Percentiles rank a stretch among this genome's conserved stretches.
These are phyloP conservation scores for Bidens hawaiensis DNA, from an alignment of 140 eudicot species.

Conservation along the genomic window DNA sequence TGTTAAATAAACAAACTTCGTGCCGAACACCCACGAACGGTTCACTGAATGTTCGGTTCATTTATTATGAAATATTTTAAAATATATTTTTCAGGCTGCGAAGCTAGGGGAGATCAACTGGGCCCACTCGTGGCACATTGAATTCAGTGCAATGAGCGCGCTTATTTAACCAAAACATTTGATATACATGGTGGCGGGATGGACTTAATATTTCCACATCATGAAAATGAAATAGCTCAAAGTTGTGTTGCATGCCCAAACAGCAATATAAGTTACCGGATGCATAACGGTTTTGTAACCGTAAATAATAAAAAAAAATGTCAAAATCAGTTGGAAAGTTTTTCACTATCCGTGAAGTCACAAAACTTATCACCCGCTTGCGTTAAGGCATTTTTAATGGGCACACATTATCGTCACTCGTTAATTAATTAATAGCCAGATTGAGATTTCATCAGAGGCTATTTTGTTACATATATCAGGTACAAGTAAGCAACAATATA, in stretches of 20 bases:
- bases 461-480: conserved; percentile 86
- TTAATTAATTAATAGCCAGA: conserved; percentile 66
- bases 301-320: conserved; percentile 79
- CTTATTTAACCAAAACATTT: not conserved
- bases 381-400: conserved; percentile 84
- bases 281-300: conserved; percentile 92
- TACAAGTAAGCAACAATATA: no score
- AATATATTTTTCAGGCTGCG: conserved; percentile 52
- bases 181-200: conserved; percentile 12
- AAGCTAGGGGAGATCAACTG: conserved; percentile 86
- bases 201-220: conserved; percentile 67
- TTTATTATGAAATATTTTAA: not conserved
- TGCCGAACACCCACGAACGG: no score
- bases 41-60: no score
- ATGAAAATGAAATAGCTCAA: conserved; percentile 92
- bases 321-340: conserved; percentile 74
- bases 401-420: conserved; percentile 91
- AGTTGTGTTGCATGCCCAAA: conserved; percentile 86
- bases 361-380: conserved; percentile 81
- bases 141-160: conserved; percentile 5
- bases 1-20: no score
- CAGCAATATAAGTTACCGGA: conserved; percentile 69
- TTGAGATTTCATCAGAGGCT: conserved; percentile 78
- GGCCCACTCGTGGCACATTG: conserved; percentile 59
- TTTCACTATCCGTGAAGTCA: conserved; percentile 88